These are phyloP conservation scores for Hortiboletus flavorubellus DNA, from an alignment of 768 basidiomycete species.

Conservation along the genomic window DNA sequence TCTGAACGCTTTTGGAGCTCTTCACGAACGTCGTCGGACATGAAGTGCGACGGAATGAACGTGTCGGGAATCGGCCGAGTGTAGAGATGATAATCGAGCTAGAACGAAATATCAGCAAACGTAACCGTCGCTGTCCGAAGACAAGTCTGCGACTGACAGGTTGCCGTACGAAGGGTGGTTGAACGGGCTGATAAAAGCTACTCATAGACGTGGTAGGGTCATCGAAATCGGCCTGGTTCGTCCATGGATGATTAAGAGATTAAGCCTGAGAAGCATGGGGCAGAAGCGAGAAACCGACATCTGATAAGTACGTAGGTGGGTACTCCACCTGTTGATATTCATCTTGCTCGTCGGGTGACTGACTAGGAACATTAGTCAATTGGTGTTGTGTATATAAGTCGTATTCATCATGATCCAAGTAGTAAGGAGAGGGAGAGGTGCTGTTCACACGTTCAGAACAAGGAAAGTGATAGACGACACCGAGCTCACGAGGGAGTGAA, in stretches of 20 bases:
- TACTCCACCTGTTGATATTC: slow-evolving; percentile 25
- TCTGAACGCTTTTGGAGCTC: slow-evolving; percentile 53
- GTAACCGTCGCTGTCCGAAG: background rate
- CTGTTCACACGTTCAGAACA: slow-evolving; percentile 17
- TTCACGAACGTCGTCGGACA: slow-evolving; percentile 74
- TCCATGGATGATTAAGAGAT: background rate
- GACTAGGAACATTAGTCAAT: slow-evolving; percentile 4
- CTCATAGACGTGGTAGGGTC: slow-evolving; percentile 21
- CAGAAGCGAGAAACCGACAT: slow-evolving; percentile 17
- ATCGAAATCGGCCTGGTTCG: slow-evolving; percentile 32
- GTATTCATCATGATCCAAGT: slow-evolving; percentile 38
- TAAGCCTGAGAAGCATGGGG: background rate
- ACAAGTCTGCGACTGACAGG: slow-evolving; percentile 47
- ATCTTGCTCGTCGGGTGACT: slow-evolving; percentile 16
- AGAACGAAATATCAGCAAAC: background rate
- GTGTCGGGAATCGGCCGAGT: slow-evolving; percentile 60
- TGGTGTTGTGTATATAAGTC: slow-evolving; percentile 26
- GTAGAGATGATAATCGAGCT: slow-evolving; percentile 95
- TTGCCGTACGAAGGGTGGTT: slow-evolving; percentile 57
- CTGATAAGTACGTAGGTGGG: slow-evolving; percentile 18
- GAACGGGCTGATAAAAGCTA: slow-evolving; percentile 39
- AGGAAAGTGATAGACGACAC: background rate
- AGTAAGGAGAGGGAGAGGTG: slow-evolving; percentile 28
- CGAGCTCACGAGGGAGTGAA: slow-evolving; percentile 29
- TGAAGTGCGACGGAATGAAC: slow-evolving; percentile 68